Percentiles rank a stretch among this genome's conserved stretches.
These are phyloP conservation scores for Tulasnella sp. DNA, from an alignment of 768 basidiomycete genomes.

Conservation along the genomic window DNA sequence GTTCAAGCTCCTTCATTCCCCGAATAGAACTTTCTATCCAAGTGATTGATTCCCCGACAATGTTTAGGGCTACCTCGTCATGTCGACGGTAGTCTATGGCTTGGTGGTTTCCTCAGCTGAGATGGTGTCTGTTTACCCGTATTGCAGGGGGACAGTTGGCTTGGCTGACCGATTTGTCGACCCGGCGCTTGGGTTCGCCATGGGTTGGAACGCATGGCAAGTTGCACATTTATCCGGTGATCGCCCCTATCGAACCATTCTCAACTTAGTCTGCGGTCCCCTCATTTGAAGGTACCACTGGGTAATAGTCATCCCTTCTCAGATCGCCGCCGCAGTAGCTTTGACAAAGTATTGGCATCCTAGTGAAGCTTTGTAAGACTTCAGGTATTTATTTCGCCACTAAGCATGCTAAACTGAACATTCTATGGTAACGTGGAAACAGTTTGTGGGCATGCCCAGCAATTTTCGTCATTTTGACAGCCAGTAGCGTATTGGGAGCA, in stretches of 20 bases:
- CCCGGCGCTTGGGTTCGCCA: slow-evolving; percentile 23
- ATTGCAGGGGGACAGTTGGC: slow-evolving; percentile 19
- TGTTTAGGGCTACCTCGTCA: background rate
- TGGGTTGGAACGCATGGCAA: slow-evolving; percentile 29
- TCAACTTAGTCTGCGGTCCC: too few relatives aligned
- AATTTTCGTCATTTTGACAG: background rate
- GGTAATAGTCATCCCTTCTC: slow-evolving; percentile 25
- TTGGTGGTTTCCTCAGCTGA: slow-evolving; percentile 6
- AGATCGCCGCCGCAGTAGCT: slow-evolving; percentile 21
- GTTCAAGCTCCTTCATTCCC: background rate
- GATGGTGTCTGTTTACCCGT: slow-evolving; percentile 21
- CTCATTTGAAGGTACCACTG: slow-evolving; percentile 9
- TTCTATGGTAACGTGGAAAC: background rate
- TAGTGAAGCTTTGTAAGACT: background rate
- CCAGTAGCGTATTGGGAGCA: slow-evolving; percentile 14
- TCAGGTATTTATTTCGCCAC: too few relatives aligned
- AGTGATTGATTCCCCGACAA: background rate
- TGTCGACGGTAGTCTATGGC: slow-evolving; percentile 11
- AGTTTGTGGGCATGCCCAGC: background rate
- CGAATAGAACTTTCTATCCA: background rate
- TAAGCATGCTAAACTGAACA: background rate
- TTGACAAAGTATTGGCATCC: slow-evolving; percentile 27
- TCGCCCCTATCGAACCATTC: background rate
- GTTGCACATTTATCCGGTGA: background rate
- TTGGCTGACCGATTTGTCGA: slow-evolving; percentile 24